phyloP scores from a whole-genome alignment of 208 protist genomes.

The Crithidia fasciculata region DNA sequence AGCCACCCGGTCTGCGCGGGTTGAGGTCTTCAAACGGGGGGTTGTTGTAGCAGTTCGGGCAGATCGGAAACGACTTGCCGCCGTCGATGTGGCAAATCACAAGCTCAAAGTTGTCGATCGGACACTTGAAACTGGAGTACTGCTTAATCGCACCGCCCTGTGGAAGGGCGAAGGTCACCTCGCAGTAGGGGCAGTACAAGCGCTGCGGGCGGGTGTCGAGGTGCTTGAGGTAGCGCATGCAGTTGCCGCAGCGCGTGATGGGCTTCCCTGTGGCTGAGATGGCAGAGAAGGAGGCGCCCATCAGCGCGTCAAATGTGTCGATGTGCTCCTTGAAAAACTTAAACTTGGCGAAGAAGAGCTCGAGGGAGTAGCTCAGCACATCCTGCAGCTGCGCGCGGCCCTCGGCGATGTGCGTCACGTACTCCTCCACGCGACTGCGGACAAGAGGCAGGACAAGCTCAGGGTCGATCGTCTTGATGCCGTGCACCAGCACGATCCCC shows the following conservation, averaged over 20 bases:
- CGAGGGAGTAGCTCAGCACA: constrained; percentile 83
- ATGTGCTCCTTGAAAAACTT: constrained; percentile 93
- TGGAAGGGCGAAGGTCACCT: constrained; percentile 91
- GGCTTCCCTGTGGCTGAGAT: constrained; percentile 82
- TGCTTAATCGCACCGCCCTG: constrained; percentile 89
- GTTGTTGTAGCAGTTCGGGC: constrained; percentile 96
- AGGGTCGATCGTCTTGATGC: constrained; percentile 93
- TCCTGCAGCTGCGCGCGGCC: constrained; percentile 81
- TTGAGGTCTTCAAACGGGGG: constrained; percentile 88
- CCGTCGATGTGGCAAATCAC: constrained; percentile 91
- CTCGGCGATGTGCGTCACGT: constrained; percentile 93
- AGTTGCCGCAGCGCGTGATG: constrained; percentile 92
- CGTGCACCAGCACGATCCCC: constrained; percentile 93
- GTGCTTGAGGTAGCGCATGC: constrained; percentile 92
- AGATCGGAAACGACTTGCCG: constrained; percentile 91
- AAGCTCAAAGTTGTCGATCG: constrained; percentile 94
- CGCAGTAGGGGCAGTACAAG: constrained; percentile 94
- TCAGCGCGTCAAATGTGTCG: constrained; percentile 92
- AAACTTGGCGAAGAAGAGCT: constrained; percentile 92
- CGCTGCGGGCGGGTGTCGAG: constrained; percentile 84
- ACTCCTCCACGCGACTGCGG: constrained; percentile 92
- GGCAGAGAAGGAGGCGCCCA: constrained; percentile 94
- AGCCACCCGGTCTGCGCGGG: constrained; percentile 1
- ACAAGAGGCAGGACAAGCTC: constrained; percentile 94
- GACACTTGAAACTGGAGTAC: constrained; percentile 88